These are phyloP conservation scores for Martiniozyma asiatica DNA, from an alignment of 1,139 yeast species.

Conservation along the genomic window DNA sequence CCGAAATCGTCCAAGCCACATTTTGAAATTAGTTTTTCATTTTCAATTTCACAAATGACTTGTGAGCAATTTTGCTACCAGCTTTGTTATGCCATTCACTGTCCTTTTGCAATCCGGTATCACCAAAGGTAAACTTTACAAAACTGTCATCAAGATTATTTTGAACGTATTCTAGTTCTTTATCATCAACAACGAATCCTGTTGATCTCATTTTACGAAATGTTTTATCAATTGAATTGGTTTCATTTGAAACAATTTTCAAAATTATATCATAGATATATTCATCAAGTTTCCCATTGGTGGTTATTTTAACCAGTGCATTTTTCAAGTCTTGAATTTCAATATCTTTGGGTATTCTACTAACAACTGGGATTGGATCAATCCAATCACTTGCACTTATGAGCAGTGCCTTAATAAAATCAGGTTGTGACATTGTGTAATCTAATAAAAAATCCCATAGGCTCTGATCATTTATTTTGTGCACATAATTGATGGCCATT, in stretches of 20 bases:
- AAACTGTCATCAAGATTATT: slow-evolving; percentile 1
- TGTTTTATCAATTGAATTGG: slow-evolving; percentile 31
- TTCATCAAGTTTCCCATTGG: slow-evolving; percentile 50
- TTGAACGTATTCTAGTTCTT: slow-evolving; percentile 6
- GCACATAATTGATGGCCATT: slow-evolving; percentile 74
- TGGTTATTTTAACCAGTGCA: slow-evolving; percentile 51
- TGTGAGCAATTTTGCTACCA: slow-evolving; percentile 22
- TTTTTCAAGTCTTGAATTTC: slow-evolving; percentile 54
- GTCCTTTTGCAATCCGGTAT: slow-evolving; percentile 9
- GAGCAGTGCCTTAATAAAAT: slow-evolving; percentile 62
- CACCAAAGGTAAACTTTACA: slow-evolving; percentile 3
- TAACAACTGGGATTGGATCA: slow-evolving; percentile 58
- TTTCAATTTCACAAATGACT: slow-evolving; percentile 21
- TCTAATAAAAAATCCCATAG: slow-evolving; percentile 69
- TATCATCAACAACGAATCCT: slow-evolving; percentile 32
- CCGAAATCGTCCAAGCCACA: too few species aligned
- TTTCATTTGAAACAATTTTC: slow-evolving; percentile 49
- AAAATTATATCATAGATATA: slow-evolving; percentile 49
- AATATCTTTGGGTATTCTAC: slow-evolving; percentile 49
- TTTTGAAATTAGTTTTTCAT: too few species aligned
- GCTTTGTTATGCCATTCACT: too few species aligned
- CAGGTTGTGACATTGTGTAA: slow-evolving; percentile 61
- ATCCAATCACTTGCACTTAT: slow-evolving; percentile 57
- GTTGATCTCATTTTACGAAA: slow-evolving; percentile 27
- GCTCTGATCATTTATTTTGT: slow-evolving; percentile 56